Evolutionary conservation across 768 basidiomycete genomes (phyloP), one percentile per base, ranked within the genome.

Genomic region (Serendipita sp.): DNA sequence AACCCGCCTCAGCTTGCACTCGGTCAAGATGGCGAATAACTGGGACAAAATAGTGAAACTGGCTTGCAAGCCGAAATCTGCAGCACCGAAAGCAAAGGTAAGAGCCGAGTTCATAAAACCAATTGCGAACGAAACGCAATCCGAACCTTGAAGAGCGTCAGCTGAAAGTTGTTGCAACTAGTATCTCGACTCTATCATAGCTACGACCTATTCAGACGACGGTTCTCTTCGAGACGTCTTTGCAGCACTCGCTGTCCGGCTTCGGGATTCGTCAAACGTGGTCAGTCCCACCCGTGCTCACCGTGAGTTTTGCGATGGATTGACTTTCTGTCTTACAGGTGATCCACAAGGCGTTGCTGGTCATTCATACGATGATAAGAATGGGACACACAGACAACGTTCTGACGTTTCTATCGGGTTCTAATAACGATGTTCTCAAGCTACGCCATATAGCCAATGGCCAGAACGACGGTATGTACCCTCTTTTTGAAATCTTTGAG

Each of bases 331-430:
- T 24, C 26, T 2, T 20, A 1, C 68, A 96, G 93, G 81, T 98
- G 67, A 93, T 90, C n/a, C 97, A 98, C 82, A 99, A 99, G 71
- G 92, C 93, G 0, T 77, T 98, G 67, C 86, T 99, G 68, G 90
- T 95, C 2, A 77, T 98, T 4, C 96, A 99, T 71, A 90, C 85
- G 33, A 92, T 99, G 90, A 89, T 98, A 71, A 84, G 96, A 28
- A 91, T 90, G 65, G 96, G 96, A n/a, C 81, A 89, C 2, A 96
- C 94, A 3, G 93, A 98, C 76, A 90, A 93, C 70, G 82, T 97
- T 13, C 79, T 97, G 20, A 77, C 81, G 13, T 86, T 92, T 73
- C 80, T 98, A 42, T 58, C 53, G 17, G 20, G 53, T n/a, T 85
- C 90, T 3, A 81, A 84, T 34, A 80, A 83, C 1, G 90, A 95